Evolutionary conservation across 169 alveolate species (phyloP).

Genomic region (Besnoitia besnoiti): DNA sequence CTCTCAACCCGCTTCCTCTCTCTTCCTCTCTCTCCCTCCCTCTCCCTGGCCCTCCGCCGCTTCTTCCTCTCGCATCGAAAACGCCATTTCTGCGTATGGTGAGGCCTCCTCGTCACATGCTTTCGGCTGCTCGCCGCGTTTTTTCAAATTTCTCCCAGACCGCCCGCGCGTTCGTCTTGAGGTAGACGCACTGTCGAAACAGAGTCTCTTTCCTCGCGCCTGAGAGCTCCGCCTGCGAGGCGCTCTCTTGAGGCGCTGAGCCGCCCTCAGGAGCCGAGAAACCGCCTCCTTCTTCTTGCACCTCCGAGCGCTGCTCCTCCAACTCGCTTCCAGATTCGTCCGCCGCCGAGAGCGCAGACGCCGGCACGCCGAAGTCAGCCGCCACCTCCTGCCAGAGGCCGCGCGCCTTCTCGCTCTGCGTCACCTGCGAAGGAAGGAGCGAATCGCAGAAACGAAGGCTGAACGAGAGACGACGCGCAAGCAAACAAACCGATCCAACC

Average conservation of each 20-base stretch:
- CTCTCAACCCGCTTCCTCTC: background rate
- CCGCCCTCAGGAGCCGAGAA: no score
- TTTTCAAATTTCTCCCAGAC: background rate
- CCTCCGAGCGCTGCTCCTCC: no score
- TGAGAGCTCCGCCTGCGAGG: no score
- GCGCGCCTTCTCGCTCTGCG: background rate
- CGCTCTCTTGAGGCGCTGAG: no score
- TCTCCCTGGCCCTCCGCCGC: no score
- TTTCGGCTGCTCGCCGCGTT: no score
- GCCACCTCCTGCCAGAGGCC: background rate
- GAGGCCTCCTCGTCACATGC: no score
- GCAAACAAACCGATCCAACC: background rate
- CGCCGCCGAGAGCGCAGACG: background rate
- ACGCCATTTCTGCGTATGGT: no score
- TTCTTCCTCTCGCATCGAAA: no score
- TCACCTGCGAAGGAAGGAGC: background rate
- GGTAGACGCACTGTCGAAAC: background rate
- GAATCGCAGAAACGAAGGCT: background rate
- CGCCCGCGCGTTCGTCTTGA: background rate
- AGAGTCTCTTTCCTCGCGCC: no score
- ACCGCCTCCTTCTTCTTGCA: background rate
- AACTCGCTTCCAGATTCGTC: background rate
- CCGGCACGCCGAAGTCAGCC: background rate
- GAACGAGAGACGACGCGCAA: background rate
- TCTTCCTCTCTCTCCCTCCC: background rate